A percentile compares a stretch with the other conserved stretches of the same genome.
Evolutionary conservation across 192 early-diverging fungal genomes (phyloP).

Genomic region (Backusella parvicylindrica): DNA sequence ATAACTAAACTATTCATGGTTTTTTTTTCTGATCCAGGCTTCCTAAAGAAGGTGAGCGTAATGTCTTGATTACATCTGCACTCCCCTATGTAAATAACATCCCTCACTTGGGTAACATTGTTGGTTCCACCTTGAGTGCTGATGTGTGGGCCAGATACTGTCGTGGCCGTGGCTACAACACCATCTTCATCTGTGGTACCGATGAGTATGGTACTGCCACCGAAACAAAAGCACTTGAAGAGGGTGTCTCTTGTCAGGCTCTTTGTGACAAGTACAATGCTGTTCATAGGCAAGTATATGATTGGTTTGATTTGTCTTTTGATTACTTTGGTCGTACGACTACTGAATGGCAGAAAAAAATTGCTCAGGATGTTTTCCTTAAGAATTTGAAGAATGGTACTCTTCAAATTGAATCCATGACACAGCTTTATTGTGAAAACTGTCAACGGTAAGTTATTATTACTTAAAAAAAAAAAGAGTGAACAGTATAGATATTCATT

Average conservation of each 20-base stretch:
- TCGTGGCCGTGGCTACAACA: slow-evolving; percentile 86
- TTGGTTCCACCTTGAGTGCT: slow-evolving; percentile 97
- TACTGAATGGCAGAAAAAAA: slow-evolving; percentile 86
- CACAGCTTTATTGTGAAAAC: slow-evolving; percentile 88
- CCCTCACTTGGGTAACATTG: slow-evolving; percentile 98
- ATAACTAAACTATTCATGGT: background rate
- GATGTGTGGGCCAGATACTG: slow-evolving; percentile 94
- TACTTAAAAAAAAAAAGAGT: background rate
- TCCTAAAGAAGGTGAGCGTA: slow-evolving; percentile 69
- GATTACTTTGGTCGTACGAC: slow-evolving; percentile 96
- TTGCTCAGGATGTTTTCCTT: slow-evolving; percentile 87
- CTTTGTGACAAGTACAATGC: slow-evolving; percentile 97
- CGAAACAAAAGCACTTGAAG: slow-evolving; percentile 96
- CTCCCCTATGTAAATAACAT: slow-evolving; percentile 99
- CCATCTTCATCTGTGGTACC: slow-evolving; percentile 91
- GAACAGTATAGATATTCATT: background rate
- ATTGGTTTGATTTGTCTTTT: slow-evolving; percentile 95
- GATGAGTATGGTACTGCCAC: slow-evolving; percentile 99
- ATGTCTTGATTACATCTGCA: slow-evolving; percentile 94
- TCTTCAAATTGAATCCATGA: slow-evolving; percentile 70
- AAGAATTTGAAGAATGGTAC: slow-evolving; percentile 69
- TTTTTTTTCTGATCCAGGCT: slow-evolving; percentile 3
- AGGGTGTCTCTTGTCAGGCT: slow-evolving; percentile 83
- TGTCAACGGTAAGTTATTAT: slow-evolving; percentile 58
- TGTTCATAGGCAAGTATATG: slow-evolving; percentile 83